These are phyloP conservation scores for Debaryomyces sp. DNA, from an alignment of 1,139 yeast genomes.

Conservation along the genomic window DNA sequence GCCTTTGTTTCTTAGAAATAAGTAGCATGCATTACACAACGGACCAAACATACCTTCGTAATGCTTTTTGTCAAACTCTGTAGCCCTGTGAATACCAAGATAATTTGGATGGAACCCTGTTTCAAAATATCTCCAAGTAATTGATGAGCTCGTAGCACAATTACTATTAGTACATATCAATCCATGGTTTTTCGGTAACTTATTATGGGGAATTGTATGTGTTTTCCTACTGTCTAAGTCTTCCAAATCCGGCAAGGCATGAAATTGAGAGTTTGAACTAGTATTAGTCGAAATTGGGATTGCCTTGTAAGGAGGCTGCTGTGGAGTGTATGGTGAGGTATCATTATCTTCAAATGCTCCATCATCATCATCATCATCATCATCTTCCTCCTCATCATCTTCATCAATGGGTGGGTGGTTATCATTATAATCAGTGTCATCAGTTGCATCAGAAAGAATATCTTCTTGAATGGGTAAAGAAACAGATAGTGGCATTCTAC, in stretches of 20 bases:
- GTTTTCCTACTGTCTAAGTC: constrained; percentile 49
- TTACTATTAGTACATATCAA: constrained; percentile 46
- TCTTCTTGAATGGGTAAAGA: constrained; percentile 49
- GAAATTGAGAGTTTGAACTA: constrained; percentile 24
- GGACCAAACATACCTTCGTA: constrained; percentile 57
- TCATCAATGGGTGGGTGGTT: constrained; percentile 22
- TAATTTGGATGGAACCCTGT: constrained; percentile 44
- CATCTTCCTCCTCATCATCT: constrained; percentile 22
- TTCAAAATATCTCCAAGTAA: constrained; percentile 52
- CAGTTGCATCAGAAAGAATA: constrained; percentile 30
- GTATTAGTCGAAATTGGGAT: constrained; percentile 10
- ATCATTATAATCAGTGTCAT: constrained; percentile 38
- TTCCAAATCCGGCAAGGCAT: constrained; percentile 47
- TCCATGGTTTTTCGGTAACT: constrained; percentile 45
- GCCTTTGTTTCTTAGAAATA: constrained; percentile 51
- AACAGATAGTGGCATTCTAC: constrained; percentile 30
- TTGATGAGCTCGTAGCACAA: constrained; percentile 44
- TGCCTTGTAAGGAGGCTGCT: constrained; percentile 38
- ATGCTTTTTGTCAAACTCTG: constrained; percentile 42
- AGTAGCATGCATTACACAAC: constrained; percentile 52
- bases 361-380: constrained; percentile 22
- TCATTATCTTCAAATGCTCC: constrained; percentile 21
- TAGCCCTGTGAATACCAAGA: constrained; percentile 41
- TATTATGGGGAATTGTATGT: constrained; percentile 43
- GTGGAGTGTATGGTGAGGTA: constrained; percentile 47